A percentile compares a stretch with the other conserved stretches of the same genome.
Evolutionary conservation across 225 moss, liverwort and hornwort species (phyloP).

Genomic region (Sphagnum contortum): DNA sequence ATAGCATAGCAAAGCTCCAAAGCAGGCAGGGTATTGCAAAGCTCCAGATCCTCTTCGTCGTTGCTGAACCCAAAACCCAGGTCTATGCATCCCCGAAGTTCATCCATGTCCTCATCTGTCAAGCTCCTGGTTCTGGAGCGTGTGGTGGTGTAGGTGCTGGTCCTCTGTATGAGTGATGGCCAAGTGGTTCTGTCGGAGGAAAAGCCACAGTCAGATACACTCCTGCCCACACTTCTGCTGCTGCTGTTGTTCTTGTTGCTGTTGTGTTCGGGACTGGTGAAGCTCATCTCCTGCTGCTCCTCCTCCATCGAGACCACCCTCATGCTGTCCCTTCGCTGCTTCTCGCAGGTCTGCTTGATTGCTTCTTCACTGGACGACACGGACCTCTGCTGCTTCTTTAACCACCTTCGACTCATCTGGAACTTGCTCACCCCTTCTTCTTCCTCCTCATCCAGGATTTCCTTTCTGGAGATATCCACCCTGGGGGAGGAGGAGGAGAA

Average conservation of each 20-base stretch:
- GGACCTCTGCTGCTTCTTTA: slow-evolving; percentile 1
- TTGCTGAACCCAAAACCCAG: slow-evolving; percentile 15
- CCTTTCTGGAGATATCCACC: slow-evolving; percentile 4
- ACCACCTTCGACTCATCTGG: not conserved
- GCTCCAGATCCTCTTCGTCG: slow-evolving; percentile 3
- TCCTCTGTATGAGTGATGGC: slow-evolving; percentile 1
- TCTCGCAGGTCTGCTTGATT: slow-evolving; percentile 5
- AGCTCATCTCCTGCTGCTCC: not conserved
- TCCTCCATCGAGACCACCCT: slow-evolving; percentile 5
- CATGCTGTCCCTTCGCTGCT: not conserved
- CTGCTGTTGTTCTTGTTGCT: too few species aligned
- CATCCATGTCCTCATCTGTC: slow-evolving; percentile 12
- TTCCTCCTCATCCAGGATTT: not conserved
- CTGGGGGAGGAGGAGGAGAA: not conserved
- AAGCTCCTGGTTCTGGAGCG: slow-evolving; percentile 6
- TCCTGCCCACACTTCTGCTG: not conserved
- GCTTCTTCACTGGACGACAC: slow-evolving; percentile 1
- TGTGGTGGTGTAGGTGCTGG: not conserved
- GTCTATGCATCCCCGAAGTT: slow-evolving; percentile 11
- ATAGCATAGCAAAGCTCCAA: slow-evolving; percentile 14
- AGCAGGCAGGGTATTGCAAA: slow-evolving; percentile 12
- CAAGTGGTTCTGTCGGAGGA: slow-evolving; percentile 3
- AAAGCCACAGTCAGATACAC: slow-evolving; percentile 10
- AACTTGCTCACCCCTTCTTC: not conserved
- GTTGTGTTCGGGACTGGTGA: too few species aligned